phyloP scores from a whole-genome alignment of 2,329 filamentous ascomycete species.

The Talaromyces sp. region DNA sequence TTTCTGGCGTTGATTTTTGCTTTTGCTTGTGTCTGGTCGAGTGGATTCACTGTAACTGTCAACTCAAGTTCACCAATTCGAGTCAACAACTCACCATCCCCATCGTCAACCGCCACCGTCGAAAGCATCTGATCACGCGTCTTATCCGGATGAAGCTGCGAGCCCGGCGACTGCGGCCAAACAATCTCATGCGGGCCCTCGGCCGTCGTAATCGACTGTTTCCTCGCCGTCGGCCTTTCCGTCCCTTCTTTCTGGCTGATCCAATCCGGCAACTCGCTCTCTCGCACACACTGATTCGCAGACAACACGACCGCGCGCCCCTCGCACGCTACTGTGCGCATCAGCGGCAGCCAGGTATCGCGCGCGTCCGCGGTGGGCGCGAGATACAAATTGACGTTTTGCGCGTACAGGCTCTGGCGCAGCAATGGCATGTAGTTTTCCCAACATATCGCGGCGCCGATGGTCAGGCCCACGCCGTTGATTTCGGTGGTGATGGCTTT shows the following conservation, averaged over 20 bases:
- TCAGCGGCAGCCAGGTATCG: constrained; percentile 75
- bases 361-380: constrained; percentile 83
- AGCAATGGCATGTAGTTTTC: constrained; percentile 94
- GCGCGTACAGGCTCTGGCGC: constrained; percentile 75
- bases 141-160: constrained; percentile 14
- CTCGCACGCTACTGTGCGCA: constrained; percentile 76
- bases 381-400: constrained; percentile 88
- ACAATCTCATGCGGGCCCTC: constrained; percentile 45
- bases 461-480: constrained; percentile 70
- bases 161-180: constrained; percentile 27
- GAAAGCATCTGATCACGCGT: constrained; percentile 11
- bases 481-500: constrained; percentile 74
- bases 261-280: constrained; percentile 54
- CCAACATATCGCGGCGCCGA: constrained; percentile 91
- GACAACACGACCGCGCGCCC: constrained; percentile 80
- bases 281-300: constrained; percentile 73
- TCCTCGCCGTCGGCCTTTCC: constrained; percentile 8
- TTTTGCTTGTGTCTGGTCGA: neutral
- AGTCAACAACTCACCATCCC: neutral
- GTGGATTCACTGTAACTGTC: neutral
- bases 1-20: neutral
- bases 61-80: neutral
- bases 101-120: constrained; percentile 7
- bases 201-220: constrained; percentile 25
- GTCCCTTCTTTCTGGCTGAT: constrained; percentile 29